These are phyloP conservation scores for Periconia macrospinosa DNA, from an alignment of 2,329 filamentous ascomycete species.

Conservation along the genomic window DNA sequence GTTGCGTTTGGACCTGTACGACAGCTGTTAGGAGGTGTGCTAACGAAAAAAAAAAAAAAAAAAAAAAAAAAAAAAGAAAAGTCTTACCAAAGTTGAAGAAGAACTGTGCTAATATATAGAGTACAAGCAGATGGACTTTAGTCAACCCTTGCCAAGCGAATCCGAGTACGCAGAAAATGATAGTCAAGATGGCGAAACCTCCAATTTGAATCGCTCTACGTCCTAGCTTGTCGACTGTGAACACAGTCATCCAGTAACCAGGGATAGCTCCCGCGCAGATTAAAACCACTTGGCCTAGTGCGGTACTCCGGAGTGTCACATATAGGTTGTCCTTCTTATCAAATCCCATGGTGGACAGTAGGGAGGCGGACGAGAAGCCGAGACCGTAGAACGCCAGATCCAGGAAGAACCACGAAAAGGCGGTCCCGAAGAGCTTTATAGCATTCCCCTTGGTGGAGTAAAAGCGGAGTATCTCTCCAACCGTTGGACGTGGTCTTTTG, in stretches of 20 bases:
- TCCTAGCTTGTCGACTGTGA: constrained; percentile 71
- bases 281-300: constrained; percentile 77
- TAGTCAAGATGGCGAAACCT: constrained; percentile 52
- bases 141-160: constrained; percentile 52
- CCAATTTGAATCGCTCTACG: constrained; percentile 76
- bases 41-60: constrained; percentile 44
- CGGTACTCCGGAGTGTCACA: constrained; percentile 71
- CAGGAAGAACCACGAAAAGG: constrained; percentile 63
- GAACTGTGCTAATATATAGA: constrained; percentile 54
- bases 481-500: constrained; percentile 31
- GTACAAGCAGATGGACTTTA: constrained; percentile 46
- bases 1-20: constrained; percentile 48
- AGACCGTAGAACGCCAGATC: constrained; percentile 50
- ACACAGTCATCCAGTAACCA: constrained; percentile 80
- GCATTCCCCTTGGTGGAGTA: constrained; percentile 72
- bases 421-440: constrained; percentile 72
- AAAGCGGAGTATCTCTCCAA: constrained; percentile 67
- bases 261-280: constrained; percentile 78
- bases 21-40: neutral
- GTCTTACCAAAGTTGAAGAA: constrained; percentile 55
- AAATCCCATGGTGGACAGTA: constrained; percentile 73
- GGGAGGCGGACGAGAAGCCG: constrained; percentile 74
- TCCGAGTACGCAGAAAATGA: constrained; percentile 53
- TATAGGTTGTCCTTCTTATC: constrained; percentile 66
- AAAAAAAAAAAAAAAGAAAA: constrained; percentile 58